A percentile compares a stretch with the other conserved stretches of the same genome.
Evolutionary conservation across 768 basidiomycete species (phyloP).

Genomic region (Boletus vermiculosoides): DNA sequence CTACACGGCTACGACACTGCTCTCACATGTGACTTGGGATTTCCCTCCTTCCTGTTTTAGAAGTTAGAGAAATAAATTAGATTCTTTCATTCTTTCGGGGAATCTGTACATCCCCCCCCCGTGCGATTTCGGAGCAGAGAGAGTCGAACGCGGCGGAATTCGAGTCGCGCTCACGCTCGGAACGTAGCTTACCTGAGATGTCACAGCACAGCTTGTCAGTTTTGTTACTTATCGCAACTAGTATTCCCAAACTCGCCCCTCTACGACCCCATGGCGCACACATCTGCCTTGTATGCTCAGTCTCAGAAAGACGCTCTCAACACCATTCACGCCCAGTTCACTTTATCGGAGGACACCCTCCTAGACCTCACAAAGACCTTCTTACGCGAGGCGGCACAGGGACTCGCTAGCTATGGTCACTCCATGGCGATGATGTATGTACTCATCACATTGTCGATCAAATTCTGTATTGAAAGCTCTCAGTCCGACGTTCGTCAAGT

Average conservation of each 20-base stretch:
- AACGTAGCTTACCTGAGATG: too few species aligned
- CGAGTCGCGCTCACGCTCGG: too few species aligned
- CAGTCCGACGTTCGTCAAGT: conserved; percentile 94
- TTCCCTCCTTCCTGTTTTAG: too few species aligned
- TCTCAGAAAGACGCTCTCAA: conserved; percentile 53
- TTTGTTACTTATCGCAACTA: not conserved
- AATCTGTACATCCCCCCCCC: too few species aligned
- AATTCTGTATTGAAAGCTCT: not conserved
- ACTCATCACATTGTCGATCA: not conserved
- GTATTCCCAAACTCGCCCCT: not conserved
- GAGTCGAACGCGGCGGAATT: too few species aligned
- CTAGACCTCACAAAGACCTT: conserved; percentile 74
- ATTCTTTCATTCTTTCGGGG: too few species aligned
- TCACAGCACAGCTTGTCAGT: too few species aligned
- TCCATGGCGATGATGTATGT: conserved; percentile 91
- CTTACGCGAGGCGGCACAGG: conserved; percentile 73
- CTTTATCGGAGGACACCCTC: conserved; percentile 59
- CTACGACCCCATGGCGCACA: conserved; percentile 32
- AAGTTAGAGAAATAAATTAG: too few species aligned
- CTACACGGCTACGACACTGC: too few species aligned
- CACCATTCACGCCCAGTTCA: conserved; percentile 71
- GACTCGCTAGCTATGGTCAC: conserved; percentile 69
- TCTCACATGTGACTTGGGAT: too few species aligned
- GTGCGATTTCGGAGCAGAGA: too few species aligned
- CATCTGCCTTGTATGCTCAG: conserved; percentile 42